These are phyloP conservation scores for Nemania sp. DNA, from an alignment of 2,329 filamentous ascomycete species.

Conservation along the genomic window DNA sequence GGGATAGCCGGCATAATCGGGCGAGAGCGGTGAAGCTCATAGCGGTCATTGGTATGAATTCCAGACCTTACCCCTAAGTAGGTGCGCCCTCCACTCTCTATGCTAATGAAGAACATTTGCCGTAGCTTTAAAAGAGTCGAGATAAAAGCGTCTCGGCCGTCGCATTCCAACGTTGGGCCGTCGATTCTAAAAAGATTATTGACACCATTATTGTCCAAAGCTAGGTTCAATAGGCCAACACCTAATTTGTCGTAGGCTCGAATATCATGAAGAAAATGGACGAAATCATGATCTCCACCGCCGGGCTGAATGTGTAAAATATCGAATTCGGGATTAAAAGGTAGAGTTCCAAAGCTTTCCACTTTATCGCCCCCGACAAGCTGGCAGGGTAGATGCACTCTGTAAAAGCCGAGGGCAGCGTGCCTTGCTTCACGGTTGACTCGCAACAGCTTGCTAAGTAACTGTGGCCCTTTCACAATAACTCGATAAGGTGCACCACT, in stretches of 20 bases:
- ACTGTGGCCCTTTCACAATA: background rate
- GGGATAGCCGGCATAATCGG: conserved; percentile 27
- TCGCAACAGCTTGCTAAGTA: conserved; percentile 28
- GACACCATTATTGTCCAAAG: conserved; percentile 13
- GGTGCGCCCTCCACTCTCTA: conserved; percentile 15
- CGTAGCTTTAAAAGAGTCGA: conserved; percentile 17
- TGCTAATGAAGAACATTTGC: conserved; percentile 19
- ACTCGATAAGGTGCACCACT: conserved; percentile 1
- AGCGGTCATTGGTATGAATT: conserved; percentile 11
- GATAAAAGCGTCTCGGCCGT: conserved; percentile 1
- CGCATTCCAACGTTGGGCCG: background rate
- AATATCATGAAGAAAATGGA: conserved; percentile 20
- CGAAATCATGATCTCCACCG: background rate
- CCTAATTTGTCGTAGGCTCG: conserved; percentile 7
- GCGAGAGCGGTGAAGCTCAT: conserved; percentile 30
- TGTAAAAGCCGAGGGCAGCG: conserved; percentile 14
- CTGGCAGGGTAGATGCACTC: conserved; percentile 16
- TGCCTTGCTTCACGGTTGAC: conserved; percentile 27
- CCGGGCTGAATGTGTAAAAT: conserved; percentile 15
- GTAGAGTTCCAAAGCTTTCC: background rate
- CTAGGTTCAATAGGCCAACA: conserved; percentile 29
- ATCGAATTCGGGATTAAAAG: conserved; percentile 33
- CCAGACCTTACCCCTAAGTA: conserved; percentile 17
- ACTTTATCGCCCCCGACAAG: background rate
- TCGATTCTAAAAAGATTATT: background rate